These are phyloP conservation scores for Malus hybrid DNA, from an alignment of 331 rosid genomes.

Conservation along the genomic window DNA sequence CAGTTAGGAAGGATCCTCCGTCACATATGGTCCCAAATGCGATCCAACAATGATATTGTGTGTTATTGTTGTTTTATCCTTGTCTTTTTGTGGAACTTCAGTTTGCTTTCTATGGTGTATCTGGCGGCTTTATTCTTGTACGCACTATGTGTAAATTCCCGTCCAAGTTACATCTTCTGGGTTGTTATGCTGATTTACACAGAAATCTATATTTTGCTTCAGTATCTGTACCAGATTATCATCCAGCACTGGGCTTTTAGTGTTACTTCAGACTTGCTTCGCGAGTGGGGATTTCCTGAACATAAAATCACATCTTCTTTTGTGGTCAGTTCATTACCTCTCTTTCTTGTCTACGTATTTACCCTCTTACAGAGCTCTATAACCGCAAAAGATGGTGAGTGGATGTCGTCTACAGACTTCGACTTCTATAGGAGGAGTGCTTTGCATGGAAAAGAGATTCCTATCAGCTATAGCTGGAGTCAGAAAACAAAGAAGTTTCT, in stretches of 20 bases:
- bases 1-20: slow-evolving; percentile 80
- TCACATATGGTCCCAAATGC: slow-evolving; percentile 89
- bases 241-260: slow-evolving; percentile 79
- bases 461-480: slow-evolving; percentile 38
- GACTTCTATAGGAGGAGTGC: slow-evolving; percentile 35
- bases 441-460: slow-evolving; percentile 33
- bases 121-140: slow-evolving; percentile 84
- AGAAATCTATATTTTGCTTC: slow-evolving; percentile 78
- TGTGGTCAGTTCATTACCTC: slow-evolving; percentile 77
- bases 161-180: slow-evolving; percentile 96
- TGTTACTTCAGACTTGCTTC: slow-evolving; percentile 42
- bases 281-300: slow-evolving; percentile 75
- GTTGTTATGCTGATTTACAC: slow-evolving; percentile 72
- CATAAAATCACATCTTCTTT: slow-evolving; percentile 68
- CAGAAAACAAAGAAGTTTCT: slow-evolving; percentile 39
- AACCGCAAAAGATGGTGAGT: slow-evolving; percentile 87
- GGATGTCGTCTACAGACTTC: slow-evolving; percentile 57
- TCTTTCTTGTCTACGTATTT: slow-evolving; percentile 82
- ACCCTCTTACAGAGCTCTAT: slow-evolving; percentile 93
- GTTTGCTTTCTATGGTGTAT: slow-evolving; percentile 87
- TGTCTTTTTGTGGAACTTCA: slow-evolving; percentile 92
- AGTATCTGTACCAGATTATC: slow-evolving; percentile 85
- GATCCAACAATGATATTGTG: slow-evolving; percentile 85
- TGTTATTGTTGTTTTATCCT: slow-evolving; percentile 89
- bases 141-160: slow-evolving; percentile 80